These are phyloP conservation scores for Penstemon eatonii DNA, from an alignment of 257 asterid species.

Conservation along the genomic window DNA sequence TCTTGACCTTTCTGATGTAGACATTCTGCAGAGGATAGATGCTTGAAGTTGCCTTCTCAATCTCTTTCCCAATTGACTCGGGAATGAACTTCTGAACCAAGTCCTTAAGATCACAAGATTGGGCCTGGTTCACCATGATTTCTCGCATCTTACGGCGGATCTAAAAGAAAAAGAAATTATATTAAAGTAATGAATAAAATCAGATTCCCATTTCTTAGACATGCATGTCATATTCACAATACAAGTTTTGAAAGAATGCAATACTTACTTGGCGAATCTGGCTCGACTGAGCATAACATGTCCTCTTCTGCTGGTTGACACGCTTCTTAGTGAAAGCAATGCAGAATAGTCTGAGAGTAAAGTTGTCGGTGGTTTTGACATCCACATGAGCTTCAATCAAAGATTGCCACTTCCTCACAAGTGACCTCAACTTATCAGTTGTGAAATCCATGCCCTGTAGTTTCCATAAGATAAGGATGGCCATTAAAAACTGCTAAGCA, in stretches of 20 bases:
- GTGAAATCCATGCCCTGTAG: slow-evolving; percentile 47
- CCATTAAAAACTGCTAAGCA: background rate
- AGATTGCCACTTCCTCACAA: slow-evolving; percentile 46
- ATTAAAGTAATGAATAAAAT: background rate
- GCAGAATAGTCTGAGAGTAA: slow-evolving; percentile 46
- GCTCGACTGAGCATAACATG: slow-evolving; percentile 48
- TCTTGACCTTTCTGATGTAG: slow-evolving; percentile 47
- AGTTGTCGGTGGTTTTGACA: slow-evolving; percentile 44
- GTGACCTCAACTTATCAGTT: slow-evolving; percentile 46
- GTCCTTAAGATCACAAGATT: slow-evolving; percentile 45
- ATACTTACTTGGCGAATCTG: slow-evolving; percentile 43
- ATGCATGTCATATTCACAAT: background rate
- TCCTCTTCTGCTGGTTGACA: slow-evolving; percentile 45
- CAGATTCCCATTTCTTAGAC: background rate
- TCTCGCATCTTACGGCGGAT: slow-evolving; percentile 47
- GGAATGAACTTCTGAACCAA: slow-evolving; percentile 48
- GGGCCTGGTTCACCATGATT: slow-evolving; percentile 50
- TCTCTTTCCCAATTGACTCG: slow-evolving; percentile 47
- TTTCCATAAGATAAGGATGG: background rate
- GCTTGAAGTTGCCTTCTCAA: slow-evolving; percentile 49
- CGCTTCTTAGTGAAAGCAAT: slow-evolving; percentile 51
- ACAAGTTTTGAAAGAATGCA: background rate
- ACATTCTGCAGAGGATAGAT: slow-evolving; percentile 48
- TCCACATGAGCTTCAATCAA: slow-evolving; percentile 48
- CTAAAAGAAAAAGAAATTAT: slow-evolving; percentile 17